phyloP scores from a whole-genome alignment of 805 yeast species.

The Metschnikowia continentalis region DNA sequence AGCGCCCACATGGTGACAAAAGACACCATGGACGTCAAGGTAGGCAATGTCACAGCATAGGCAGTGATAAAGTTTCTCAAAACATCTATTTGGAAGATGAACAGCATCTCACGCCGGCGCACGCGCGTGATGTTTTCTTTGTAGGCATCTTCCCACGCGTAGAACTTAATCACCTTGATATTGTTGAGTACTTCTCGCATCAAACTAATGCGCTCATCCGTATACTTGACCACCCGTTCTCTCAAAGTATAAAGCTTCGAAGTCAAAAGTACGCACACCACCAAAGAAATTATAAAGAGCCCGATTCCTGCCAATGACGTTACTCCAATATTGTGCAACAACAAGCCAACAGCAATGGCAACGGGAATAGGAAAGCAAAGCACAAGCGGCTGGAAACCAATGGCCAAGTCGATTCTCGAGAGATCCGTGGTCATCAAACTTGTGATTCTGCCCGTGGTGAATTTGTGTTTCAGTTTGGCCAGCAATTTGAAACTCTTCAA shows the following conservation, averaged over 20 bases:
- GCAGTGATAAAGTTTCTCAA: slow-evolving; percentile 41
- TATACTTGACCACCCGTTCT: slow-evolving; percentile 32
- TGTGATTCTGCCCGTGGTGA: slow-evolving; percentile 38
- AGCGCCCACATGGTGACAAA: slow-evolving; percentile 45
- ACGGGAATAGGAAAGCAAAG: slow-evolving; percentile 42
- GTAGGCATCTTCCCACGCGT: slow-evolving; percentile 46
- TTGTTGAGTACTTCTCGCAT: slow-evolving; percentile 41
- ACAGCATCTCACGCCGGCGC: slow-evolving; percentile 38
- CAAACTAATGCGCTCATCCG: slow-evolving; percentile 40
- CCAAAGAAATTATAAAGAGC: slow-evolving; percentile 32
- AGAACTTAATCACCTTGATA: slow-evolving; percentile 41
- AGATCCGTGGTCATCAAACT: slow-evolving; percentile 42
- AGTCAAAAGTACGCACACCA: slow-evolving; percentile 32
- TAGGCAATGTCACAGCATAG: slow-evolving; percentile 41
- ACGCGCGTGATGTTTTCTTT: slow-evolving; percentile 30
- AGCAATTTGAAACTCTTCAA: slow-evolving; percentile 37
- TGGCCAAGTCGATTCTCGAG: slow-evolving; percentile 40
- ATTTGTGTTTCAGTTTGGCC: slow-evolving; percentile 30
- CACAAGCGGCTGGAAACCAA: slow-evolving; percentile 41
- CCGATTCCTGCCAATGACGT: slow-evolving; percentile 41
- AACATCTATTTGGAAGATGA: slow-evolving; percentile 38
- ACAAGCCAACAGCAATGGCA: slow-evolving; percentile 33
- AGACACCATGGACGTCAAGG: slow-evolving; percentile 42
- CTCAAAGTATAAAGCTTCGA: slow-evolving; percentile 32
- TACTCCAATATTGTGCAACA: slow-evolving; percentile 36